phyloP scores from a whole-genome alignment of 192 early-diverging fungal species.

The Coemansia umbellata region DNA sequence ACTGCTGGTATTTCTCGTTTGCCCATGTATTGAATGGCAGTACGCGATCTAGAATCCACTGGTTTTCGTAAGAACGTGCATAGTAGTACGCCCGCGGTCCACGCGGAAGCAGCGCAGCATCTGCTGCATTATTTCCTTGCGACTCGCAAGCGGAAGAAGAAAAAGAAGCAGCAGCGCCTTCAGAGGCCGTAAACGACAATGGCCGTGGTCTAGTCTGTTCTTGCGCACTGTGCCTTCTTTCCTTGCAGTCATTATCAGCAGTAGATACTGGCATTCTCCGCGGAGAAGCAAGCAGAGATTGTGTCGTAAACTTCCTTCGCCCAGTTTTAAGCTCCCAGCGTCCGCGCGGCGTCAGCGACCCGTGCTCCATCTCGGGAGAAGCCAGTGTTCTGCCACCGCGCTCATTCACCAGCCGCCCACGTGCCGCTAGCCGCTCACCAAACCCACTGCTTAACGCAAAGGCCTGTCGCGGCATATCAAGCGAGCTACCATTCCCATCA shows the following conservation, averaged over 20 bases:
- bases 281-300: conserved; percentile 31
- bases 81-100: conserved; percentile 26
- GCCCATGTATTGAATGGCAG: conserved; percentile 15
- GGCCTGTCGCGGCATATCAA: too few relatives aligned
- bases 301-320: conserved; percentile 38
- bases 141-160: too few relatives aligned
- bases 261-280: not conserved
- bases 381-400: not conserved
- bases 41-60: conserved; percentile 36
- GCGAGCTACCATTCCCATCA: not conserved
- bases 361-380: conserved; percentile 39
- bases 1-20: conserved; percentile 29
- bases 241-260: not conserved
- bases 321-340: conserved; percentile 47
- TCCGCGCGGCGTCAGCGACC: conserved; percentile 41
- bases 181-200: not conserved
- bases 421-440: conserved; percentile 18
- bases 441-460: conserved; percentile 12
- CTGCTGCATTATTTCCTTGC: not conserved
- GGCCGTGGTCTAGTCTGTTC: not conserved
- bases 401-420: conserved; percentile 2
- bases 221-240: not conserved
- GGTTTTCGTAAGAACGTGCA: conserved; percentile 48
- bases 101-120: conserved; percentile 24
- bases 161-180: not conserved